phyloP scores from a whole-genome alignment of 768 basidiomycete species.

The Mycena maculata region DNA sequence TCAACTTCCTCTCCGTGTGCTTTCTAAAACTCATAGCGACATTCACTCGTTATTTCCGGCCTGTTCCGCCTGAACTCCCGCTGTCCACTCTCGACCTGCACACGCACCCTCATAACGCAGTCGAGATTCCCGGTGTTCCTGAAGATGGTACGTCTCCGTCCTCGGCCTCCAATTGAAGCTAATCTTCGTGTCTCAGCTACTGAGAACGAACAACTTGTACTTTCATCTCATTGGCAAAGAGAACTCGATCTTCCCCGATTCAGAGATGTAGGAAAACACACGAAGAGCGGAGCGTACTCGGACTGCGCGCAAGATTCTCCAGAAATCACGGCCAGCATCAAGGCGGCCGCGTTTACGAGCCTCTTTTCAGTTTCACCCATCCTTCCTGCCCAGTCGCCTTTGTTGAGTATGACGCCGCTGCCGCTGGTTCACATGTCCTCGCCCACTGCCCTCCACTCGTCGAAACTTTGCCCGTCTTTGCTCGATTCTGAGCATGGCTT shows the following conservation, averaged over 20 bases:
- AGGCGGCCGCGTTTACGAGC: conserved; percentile 11
- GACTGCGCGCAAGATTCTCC: background rate
- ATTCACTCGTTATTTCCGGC: conserved; percentile 13
- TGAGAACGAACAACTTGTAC: conserved; percentile 19
- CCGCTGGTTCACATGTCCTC: conserved; percentile 29
- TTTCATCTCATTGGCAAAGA: conserved; percentile 8
- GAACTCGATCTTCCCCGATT: conserved; percentile 1
- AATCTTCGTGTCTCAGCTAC: conserved; percentile 10
- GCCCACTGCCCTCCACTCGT: background rate
- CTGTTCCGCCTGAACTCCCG: conserved; percentile 24
- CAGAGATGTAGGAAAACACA: background rate
- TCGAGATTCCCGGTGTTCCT: background rate
- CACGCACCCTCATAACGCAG: background rate
- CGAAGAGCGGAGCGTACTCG: background rate
- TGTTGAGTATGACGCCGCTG: conserved; percentile 10
- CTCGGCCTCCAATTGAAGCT: background rate
- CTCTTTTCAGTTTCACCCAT: conserved; percentile 12
- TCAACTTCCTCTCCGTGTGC: conserved; percentile 7
- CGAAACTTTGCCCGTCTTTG: conserved; percentile 10
- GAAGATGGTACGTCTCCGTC: conserved; percentile 13
- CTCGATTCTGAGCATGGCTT: conserved; percentile 7
- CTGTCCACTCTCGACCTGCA: conserved; percentile 25
- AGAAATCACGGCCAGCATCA: conserved; percentile 1
- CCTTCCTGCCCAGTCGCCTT: conserved; percentile 5
- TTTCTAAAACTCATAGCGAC: background rate